These are phyloP conservation scores for Xylaria sp. DNA, from an alignment of 2,329 filamentous ascomycete genomes.

Conservation along the genomic window DNA sequence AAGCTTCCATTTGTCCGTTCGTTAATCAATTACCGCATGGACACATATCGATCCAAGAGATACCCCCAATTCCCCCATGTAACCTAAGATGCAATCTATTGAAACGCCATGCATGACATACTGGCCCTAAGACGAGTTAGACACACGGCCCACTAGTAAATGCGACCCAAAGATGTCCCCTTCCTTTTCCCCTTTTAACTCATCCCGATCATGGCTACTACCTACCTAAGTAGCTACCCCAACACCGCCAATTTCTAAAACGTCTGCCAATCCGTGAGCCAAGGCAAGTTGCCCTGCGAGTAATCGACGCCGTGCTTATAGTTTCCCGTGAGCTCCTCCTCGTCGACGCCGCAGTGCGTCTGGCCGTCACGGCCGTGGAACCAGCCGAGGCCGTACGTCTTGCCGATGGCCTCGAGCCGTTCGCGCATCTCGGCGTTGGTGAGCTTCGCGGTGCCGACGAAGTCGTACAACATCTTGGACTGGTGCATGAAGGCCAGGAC, in stretches of 20 bases:
- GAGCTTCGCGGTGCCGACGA: constrained; percentile 75
- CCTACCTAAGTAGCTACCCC: neutral
- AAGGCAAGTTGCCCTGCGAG: constrained; percentile 62
- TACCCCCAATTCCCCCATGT: constrained; percentile 13
- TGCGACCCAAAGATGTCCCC: neutral
- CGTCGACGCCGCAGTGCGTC: constrained; percentile 80
- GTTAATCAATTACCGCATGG: constrained; percentile 17
- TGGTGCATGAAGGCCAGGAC: constrained; percentile 83
- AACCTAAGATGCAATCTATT: constrained; percentile 4
- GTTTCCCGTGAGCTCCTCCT: constrained; percentile 73
- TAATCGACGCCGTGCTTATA: constrained; percentile 73
- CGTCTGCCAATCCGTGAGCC: constrained; percentile 57
- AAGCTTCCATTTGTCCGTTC: constrained; percentile 23
- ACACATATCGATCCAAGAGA: constrained; percentile 2
- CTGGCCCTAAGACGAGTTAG: neutral
- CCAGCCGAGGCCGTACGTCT: constrained; percentile 81
- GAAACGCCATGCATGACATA: constrained; percentile 29
- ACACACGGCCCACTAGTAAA: constrained; percentile 9
- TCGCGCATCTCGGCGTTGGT: constrained; percentile 70
- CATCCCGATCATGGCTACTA: neutral
- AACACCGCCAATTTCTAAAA: constrained; percentile 39
- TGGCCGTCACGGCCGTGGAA: constrained; percentile 78
- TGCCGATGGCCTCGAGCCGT: constrained; percentile 68
- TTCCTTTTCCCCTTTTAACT: neutral
- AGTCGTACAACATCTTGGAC: constrained; percentile 81